Evolutionary conservation across 2,329 filamentous ascomycete genomes (phyloP).

Genomic region (Elsinoe ampelina): DNA sequence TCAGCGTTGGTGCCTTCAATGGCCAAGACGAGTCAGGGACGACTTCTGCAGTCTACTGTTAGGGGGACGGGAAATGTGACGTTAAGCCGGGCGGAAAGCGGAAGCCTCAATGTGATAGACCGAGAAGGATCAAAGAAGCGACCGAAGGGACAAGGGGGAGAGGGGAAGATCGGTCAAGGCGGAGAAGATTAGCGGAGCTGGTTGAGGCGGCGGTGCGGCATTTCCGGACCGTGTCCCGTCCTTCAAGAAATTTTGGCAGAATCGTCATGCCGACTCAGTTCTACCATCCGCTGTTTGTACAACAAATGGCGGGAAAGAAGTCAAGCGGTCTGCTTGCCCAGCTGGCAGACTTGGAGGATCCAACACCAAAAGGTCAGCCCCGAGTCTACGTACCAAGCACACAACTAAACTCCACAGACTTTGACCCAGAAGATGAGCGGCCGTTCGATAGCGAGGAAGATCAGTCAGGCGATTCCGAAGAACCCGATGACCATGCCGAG

Average conservation of each 20-base stretch:
- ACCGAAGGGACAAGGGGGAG: background rate
- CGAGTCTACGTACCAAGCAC: background rate
- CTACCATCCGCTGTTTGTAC: background rate
- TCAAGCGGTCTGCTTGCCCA: constrained; percentile 16
- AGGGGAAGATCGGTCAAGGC: background rate
- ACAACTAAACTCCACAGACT: constrained; percentile 46
- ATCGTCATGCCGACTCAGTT: background rate
- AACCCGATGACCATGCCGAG: constrained; percentile 33
- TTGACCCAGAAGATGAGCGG: constrained; percentile 65
- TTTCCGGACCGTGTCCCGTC: background rate
- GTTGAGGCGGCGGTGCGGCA: background rate
- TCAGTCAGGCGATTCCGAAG: constrained; percentile 40
- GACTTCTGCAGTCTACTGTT: background rate
- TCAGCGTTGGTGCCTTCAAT: too few species aligned
- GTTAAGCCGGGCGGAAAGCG: too few species aligned
- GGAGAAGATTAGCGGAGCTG: background rate
- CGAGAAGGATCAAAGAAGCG: too few species aligned
- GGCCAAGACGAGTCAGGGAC: background rate
- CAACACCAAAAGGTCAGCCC: constrained; percentile 23
- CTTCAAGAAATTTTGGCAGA: constrained; percentile 11
- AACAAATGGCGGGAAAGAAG: constrained; percentile 15
- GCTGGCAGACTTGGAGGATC: constrained; percentile 23
- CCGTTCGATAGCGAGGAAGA: constrained; percentile 48
- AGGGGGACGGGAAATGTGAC: too few species aligned
- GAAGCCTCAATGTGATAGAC: too few species aligned